Evolutionary conservation across 441 rosid genomes (phyloP).

Genomic region (Sinapis alba): DNA sequence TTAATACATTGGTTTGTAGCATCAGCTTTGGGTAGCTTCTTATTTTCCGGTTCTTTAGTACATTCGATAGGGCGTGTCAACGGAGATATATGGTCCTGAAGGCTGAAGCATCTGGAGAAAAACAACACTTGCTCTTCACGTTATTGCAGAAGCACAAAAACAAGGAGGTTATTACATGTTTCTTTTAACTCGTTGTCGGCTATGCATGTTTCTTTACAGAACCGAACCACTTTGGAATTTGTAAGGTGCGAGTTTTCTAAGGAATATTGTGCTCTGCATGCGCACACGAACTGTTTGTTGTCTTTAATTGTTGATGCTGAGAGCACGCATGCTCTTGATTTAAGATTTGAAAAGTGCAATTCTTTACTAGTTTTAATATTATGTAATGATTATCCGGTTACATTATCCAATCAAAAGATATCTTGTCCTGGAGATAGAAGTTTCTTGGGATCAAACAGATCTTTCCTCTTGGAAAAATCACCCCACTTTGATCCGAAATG

Average conservation of each 20-base stretch:
- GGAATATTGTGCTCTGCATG: too few relatives aligned
- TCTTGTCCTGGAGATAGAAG: conserved; percentile 86
- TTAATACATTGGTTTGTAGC: too few relatives aligned
- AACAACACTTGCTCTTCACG: not conserved
- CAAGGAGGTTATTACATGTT: not conserved
- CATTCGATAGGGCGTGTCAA: not conserved
- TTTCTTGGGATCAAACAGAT: conserved; percentile 71
- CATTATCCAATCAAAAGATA: conserved; percentile 50
- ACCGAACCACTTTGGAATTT: not conserved
- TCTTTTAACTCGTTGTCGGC: not conserved
- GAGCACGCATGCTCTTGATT: not conserved
- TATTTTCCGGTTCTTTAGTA: not conserved
- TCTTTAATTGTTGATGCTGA: not conserved
- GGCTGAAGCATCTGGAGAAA: not conserved
- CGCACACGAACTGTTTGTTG: too few relatives aligned
- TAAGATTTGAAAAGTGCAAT: not conserved
- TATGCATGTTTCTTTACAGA: not conserved
- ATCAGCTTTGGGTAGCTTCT: not conserved
- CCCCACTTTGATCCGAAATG: conserved; percentile 94
- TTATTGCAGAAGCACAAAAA: not conserved
- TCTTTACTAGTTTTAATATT: too few relatives aligned
- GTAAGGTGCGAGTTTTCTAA: not conserved
- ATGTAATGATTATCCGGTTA: too few relatives aligned
- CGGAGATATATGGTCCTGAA: not conserved
- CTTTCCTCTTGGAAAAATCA: conserved; percentile 51